phyloP scores from a whole-genome alignment of 1,139 yeast genomes.

The Arxiozyma heterogenica region DNA sequence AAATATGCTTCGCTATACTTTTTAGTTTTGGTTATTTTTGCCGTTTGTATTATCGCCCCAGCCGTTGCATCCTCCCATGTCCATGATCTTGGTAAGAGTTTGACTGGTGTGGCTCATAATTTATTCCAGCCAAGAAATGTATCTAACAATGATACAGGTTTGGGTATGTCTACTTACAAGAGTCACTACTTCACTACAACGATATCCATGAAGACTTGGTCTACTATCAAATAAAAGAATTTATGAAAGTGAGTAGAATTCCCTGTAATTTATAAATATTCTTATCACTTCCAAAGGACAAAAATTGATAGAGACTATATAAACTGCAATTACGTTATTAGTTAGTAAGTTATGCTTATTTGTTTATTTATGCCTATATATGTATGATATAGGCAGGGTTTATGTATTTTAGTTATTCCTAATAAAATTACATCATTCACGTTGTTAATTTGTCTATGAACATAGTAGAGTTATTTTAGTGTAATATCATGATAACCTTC shows the following conservation, averaged over 20 bases:
- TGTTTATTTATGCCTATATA: not conserved
- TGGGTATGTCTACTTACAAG: conserved; percentile 40
- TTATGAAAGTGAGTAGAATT: not conserved
- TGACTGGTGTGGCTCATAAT: conserved; percentile 52
- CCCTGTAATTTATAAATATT: conserved; percentile 1
- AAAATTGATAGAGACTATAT: conserved; percentile 1
- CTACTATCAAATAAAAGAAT: conserved; percentile 48
- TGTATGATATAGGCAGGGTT: conserved; percentile 10
- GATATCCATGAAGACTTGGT: conserved; percentile 48
- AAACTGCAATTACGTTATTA: conserved; percentile 1
- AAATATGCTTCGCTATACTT: conserved; percentile 84
- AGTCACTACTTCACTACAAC: conserved; percentile 48
- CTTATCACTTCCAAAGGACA: not conserved
- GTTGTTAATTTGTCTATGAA: not conserved
- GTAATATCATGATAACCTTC: not conserved
- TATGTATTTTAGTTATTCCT: conserved; percentile 15
- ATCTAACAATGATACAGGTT: conserved; percentile 76
- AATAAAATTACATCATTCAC: conserved; percentile 5
- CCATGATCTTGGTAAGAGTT: conserved; percentile 31
- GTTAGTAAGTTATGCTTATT: not conserved
- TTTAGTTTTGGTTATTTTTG: conserved; percentile 56
- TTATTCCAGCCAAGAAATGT: conserved; percentile 82
- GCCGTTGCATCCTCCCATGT: conserved; percentile 58
- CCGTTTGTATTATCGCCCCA: conserved; percentile 81
- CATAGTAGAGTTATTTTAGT: too few relatives aligned